Evolutionary conservation across 83 land plant species (phyloP).

Genomic region (Thuja plicata): DNA sequence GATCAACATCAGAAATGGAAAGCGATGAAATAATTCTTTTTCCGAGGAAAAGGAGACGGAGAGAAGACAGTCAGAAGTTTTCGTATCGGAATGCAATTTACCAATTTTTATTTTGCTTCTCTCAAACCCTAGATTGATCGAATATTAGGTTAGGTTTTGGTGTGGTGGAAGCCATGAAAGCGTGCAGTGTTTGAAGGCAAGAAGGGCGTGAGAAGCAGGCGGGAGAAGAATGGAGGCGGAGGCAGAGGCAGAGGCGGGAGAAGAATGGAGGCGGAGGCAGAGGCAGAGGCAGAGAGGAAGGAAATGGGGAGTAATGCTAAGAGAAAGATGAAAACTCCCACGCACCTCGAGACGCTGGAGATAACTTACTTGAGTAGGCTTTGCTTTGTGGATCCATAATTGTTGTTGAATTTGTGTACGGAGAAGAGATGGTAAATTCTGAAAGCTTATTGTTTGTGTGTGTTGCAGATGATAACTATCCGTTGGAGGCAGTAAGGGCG

Average conservation of each 20-base stretch:
- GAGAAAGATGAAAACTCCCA: conserved; percentile 88
- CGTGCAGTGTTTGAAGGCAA: background rate
- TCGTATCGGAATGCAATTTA: no score
- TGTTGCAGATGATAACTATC: conserved; percentile 83
- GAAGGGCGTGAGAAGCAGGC: background rate
- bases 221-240: background rate
- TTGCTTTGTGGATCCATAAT: conserved; percentile 5
- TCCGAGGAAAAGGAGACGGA: conserved; percentile 4
- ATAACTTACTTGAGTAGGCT: conserved; percentile 71
- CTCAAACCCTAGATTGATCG: conserved; percentile 10
- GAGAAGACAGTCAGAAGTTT: no score
- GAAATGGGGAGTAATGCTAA: conserved; percentile 41
- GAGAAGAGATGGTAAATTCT: conserved; percentile 3
- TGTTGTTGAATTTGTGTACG: background rate
- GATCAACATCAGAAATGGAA: conserved; percentile 15
- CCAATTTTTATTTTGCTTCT: background rate
- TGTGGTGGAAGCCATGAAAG: background rate
- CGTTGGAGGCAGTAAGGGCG: conserved; percentile 69
- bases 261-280: no score
- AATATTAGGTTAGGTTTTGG: background rate
- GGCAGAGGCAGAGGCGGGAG: no score
- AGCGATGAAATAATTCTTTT: conserved; percentile 6
- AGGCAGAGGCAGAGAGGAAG: conserved; percentile 1
- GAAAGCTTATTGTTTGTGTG: conserved; percentile 2
- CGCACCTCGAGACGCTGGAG: conserved; percentile 79